Percentiles rank a stretch among this genome's conserved stretches.
Evolutionary conservation across 441 rosid species (phyloP).

Genomic region (Syzygium syzygioides): DNA sequence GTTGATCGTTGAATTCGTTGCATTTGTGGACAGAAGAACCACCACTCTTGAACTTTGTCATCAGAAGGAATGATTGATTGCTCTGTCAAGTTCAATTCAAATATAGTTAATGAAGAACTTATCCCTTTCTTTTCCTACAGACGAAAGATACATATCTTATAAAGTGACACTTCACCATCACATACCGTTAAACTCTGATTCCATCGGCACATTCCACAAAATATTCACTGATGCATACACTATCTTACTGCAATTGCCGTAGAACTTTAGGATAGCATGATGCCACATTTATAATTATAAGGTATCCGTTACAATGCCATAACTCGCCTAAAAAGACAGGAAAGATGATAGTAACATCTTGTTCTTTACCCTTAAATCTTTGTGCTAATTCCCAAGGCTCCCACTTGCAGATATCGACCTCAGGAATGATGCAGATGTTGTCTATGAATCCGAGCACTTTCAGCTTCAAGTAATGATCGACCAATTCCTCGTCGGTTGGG

Average conservation of each 20-base stretch:
- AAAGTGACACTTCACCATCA: neutral
- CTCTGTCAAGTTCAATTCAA: neutral
- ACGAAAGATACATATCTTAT: neutral
- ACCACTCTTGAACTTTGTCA: neutral
- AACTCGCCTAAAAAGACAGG: neutral
- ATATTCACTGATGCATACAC: neutral
- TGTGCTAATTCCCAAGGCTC: conserved; percentile 7
- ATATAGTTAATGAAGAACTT: neutral
- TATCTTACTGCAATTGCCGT: neutral
- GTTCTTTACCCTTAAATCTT: neutral
- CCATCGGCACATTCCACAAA: neutral
- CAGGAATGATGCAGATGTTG: conserved; percentile 1
- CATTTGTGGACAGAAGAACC: conserved; percentile 6
- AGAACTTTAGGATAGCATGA: neutral
- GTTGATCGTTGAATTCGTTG: neutral
- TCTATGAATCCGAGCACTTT: neutral
- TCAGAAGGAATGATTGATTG: neutral
- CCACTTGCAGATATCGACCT: conserved; percentile 2
- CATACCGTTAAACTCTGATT: neutral
- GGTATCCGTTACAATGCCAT: neutral
- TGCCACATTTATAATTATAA: neutral
- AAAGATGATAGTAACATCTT: neutral
- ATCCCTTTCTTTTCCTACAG: neutral
- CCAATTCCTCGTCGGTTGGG: neutral
- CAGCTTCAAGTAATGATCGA: neutral